A percentile compares a stretch with the other conserved stretches of the same genome.
These are phyloP conservation scores for Arachnopeziza araneosa DNA, from an alignment of 2,329 filamentous ascomycete genomes.

Conservation along the genomic window DNA sequence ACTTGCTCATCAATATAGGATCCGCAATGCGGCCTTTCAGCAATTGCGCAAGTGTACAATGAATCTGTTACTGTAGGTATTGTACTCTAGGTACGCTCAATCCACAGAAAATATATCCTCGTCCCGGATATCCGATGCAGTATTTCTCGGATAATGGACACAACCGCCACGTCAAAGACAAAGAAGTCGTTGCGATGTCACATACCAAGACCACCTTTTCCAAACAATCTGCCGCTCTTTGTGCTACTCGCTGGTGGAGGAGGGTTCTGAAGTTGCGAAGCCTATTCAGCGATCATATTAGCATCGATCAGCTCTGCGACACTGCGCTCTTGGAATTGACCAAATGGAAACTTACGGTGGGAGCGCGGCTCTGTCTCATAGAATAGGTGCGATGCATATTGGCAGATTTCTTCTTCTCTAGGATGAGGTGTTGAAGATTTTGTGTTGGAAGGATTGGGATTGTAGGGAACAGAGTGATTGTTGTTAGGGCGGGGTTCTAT, in stretches of 20 bases:
- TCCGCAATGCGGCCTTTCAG: background rate
- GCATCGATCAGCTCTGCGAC: too few relatives aligned
- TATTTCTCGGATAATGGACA: background rate
- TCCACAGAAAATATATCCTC: background rate
- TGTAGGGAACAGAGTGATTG: too few relatives aligned
- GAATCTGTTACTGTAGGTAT: background rate
- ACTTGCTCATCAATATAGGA: background rate
- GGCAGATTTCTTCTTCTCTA: background rate
- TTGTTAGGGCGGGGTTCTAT: too few relatives aligned
- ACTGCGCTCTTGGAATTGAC: background rate
- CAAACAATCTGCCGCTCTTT: conserved; percentile 86
- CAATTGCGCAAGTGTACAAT: too few relatives aligned
- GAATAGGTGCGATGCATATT: conserved; percentile 97
- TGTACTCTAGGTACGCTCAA: background rate
- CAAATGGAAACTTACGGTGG: conserved; percentile 62
- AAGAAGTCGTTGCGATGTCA: conserved; percentile 23
- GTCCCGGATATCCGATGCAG: background rate
- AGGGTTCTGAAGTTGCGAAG: conserved; percentile 72
- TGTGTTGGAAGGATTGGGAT: background rate
- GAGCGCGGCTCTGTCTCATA: conserved; percentile 95
- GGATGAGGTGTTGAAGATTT: background rate
- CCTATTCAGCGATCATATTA: conserved; percentile 18
- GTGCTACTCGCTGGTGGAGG: conserved; percentile 88
- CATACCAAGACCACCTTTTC: conserved; percentile 74
- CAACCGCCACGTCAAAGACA: conserved; percentile 31